Conservation (phyloP, 306 rosid genomes). For the Crotalaria pallida region DNA sequence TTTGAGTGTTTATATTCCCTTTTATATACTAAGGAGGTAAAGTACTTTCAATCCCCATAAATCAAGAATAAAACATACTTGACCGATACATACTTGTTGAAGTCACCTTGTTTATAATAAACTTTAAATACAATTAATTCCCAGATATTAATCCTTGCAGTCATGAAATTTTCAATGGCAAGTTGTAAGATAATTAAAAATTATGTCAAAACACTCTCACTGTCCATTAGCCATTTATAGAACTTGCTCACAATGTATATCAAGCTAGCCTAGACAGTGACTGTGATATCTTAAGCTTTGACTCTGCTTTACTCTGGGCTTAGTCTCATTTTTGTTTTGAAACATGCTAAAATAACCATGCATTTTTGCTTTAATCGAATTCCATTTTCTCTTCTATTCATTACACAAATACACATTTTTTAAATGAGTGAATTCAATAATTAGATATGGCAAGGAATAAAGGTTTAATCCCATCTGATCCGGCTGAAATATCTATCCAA, state of each 20-base stretch:
- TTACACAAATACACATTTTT: not conserved
- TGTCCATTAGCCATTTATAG: not conserved
- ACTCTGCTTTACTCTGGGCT: constrained; percentile 9
- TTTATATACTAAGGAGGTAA: not conserved
- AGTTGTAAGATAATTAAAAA: not conserved
- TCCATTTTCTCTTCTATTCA: not conserved
- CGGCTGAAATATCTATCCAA: constrained; percentile 74
- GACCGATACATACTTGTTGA: not conserved
- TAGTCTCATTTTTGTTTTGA: not conserved
- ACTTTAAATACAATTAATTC: not conserved
- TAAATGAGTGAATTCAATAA: constrained; percentile 21
- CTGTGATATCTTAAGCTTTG: not conserved
- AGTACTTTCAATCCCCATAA: not conserved
- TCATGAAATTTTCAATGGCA: not conserved
- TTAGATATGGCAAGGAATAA: constrained; percentile 95
- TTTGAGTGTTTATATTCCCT: not conserved
- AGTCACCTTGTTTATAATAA: not conserved
- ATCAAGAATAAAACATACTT: not conserved
- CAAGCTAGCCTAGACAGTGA: not conserved
- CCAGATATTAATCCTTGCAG: not conserved
- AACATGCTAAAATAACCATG: not conserved
- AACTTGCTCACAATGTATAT: not conserved
- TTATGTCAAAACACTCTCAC: not conserved
- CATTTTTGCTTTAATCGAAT: constrained; percentile 1
- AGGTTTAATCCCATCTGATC: constrained; percentile 92